Base-by-base conservation (phyloP, 176 grass and related monocot species). In the Urochloa ruziziensis region DNA sequence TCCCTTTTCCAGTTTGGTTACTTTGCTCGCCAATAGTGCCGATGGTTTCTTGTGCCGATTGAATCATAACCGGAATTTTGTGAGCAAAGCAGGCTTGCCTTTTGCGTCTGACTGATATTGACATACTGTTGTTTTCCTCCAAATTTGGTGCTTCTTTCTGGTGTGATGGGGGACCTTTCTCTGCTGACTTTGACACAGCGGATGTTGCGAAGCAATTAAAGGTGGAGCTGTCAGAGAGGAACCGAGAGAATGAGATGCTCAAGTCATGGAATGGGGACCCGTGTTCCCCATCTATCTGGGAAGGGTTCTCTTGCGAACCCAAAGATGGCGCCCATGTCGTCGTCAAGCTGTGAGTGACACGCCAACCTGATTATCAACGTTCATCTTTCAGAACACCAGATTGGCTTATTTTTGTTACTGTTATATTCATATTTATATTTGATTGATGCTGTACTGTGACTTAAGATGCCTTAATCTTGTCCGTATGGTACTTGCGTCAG, bases 221-320 rank as follows among this genome's bases (percentile, higher is more conserved):
- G 75, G 80, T 86, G 34, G 83, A 86, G 46, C 70, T 94, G 27
- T 83, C 73, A 62, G 58, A 32, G 70, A 84, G 33, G 9, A 94
- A 94, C 58, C 79, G 23, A 67, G 88, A 65, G 29, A 77, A 94
- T 71, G 77, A 77, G 63, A 80, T 94, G 83, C 80, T 94, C 67
- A 10, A 72, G 10, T 88, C 84, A 21, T 93, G 91, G 91, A 82
- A 74, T 29, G 91, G 85, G 18, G 82, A 93, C 53, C 91, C 91
- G 14, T 93, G 91, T 24, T 85, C 68, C 16, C 88, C 85, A 25
- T 48, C 88, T 43, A 62, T 67, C 29, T 93, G 91, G 91, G 72
- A 93, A 80, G 91, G 91, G 4, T 80, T 93, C 39, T 58, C 43
- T 30, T 90, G 88, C 40, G 56, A 39, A 24, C 17, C 25, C 16